Evolutionary conservation across 2,329 filamentous ascomycete genomes (phyloP).

Genomic region (Diplodia corticola): DNA sequence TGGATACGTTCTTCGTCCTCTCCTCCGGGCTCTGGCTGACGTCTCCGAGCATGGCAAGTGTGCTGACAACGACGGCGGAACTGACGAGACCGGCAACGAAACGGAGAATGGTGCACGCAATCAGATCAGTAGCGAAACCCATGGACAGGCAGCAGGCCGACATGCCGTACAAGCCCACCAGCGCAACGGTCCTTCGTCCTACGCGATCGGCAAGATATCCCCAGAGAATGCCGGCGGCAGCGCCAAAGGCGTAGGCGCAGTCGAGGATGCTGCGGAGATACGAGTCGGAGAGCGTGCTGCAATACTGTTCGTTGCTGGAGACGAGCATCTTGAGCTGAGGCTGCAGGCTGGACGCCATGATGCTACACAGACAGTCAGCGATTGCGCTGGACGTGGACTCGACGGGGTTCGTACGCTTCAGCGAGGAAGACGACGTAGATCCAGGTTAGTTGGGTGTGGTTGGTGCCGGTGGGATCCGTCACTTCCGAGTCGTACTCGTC

Average conservation of each 20-base stretch:
- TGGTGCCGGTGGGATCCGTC: conserved; percentile 15
- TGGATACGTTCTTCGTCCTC: conserved; percentile 45
- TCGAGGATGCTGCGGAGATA: conserved; percentile 51
- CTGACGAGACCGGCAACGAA: conserved; percentile 48
- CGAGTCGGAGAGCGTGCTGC: conserved; percentile 46
- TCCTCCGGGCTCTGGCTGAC: conserved; percentile 39
- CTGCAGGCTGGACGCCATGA: conserved; percentile 52
- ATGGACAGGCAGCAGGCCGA: conserved; percentile 48
- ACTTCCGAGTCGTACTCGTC: conserved; percentile 29
- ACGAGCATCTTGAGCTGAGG: conserved; percentile 50
- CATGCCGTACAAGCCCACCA: conserved; percentile 48
- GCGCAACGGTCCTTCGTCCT: conserved; percentile 47
- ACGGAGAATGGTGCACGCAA: conserved; percentile 45
- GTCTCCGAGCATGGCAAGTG: conserved; percentile 51
- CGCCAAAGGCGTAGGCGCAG: conserved; percentile 51
- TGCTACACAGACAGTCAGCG: conserved; percentile 30
- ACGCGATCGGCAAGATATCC: conserved; percentile 47
- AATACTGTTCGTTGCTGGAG: conserved; percentile 44
- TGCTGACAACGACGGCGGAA: conserved; percentile 47
- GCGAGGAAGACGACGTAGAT: conserved; percentile 51
- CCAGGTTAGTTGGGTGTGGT: conserved; percentile 37
- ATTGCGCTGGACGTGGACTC: neutral
- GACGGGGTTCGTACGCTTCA: conserved; percentile 41
- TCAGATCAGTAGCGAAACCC: conserved; percentile 48
- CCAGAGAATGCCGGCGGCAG: conserved; percentile 48